These are phyloP conservation scores for Sporothrix protearum DNA, from an alignment of 2,329 filamentous ascomycete species.

Conservation along the genomic window DNA sequence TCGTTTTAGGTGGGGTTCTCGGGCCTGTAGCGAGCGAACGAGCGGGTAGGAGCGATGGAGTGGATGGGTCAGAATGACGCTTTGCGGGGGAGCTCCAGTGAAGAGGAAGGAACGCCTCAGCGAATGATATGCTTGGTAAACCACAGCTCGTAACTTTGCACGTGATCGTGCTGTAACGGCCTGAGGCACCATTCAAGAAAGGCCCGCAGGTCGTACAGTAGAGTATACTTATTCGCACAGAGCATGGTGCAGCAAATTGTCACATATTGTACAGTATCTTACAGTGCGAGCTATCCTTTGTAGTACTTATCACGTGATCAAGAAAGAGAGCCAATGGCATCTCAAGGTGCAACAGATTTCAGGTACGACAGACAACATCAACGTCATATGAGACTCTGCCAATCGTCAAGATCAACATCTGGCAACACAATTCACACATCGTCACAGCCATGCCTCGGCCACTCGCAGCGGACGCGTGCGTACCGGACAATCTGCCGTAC, in stretches of 20 bases:
- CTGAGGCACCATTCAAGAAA: slow-evolving; percentile 20
- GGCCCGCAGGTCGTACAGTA: not conserved
- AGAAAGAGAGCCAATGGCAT: not conserved
- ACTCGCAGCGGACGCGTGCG: not conserved
- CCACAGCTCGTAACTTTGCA: slow-evolving; percentile 3
- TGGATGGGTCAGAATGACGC: not conserved
- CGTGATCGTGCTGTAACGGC: not conserved
- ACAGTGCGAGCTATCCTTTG: too few relatives aligned
- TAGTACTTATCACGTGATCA: not conserved
- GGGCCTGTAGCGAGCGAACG: not conserved
- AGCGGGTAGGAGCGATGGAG: slow-evolving; percentile 4
- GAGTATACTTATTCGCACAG: too few relatives aligned
- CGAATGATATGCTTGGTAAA: slow-evolving; percentile 25
- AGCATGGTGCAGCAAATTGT: not conserved
- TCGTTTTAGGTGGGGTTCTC: not conserved
- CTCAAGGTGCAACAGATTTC: not conserved
- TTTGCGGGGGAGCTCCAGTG: not conserved
- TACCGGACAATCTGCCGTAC: not conserved
- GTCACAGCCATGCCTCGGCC: not conserved
- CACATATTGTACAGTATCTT: too few relatives aligned
- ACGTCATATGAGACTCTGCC: not conserved
- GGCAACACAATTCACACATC: not conserved
- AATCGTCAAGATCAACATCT: not conserved
- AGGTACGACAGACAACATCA: not conserved
- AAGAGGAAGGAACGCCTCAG: not conserved